Base-by-base conservation (phyloP, 768 basidiomycete genomes). In the Tricholoma furcatifolium region DNA sequence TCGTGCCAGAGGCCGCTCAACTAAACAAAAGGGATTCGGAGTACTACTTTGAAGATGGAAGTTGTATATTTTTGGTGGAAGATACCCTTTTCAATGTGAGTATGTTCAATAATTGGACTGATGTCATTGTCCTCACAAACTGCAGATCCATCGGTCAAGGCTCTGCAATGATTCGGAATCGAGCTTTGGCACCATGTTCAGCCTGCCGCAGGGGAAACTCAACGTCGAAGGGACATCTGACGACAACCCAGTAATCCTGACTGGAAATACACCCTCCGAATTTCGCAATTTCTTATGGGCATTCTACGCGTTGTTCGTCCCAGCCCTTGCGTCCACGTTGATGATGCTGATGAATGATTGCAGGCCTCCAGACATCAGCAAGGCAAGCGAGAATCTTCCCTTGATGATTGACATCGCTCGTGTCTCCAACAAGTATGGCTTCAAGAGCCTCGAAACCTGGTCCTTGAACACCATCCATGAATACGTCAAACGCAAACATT, bases 281-380 rank as follows among this genome's bases (percentile, higher is more conserved):
- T 91, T 91, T 62, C 77, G 79, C 44, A 78, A 85, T 63, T 87
- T 91, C 60, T 75, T 91, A 30, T 88, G 84, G 84, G 82, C 82
- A 1, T 67, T 90, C n/a, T 90, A 91, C 60, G 85, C 87, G 6
- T 62, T 86, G 88, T 88, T 60, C 68, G 86, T 65, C 6, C 34
- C 18, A 20, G 36, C 15, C 18, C 24, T 43, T 15, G 17, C 38
- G 10, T 27, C 8, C 23, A 47, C 17, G 38, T 23, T 47, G 15
- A 55, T 4, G 27, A 27, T 27, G 7, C 34, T 17, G 11, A 47
- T 15, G 27, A 41, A n/a, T 46, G 38, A 47, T 32, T 53, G n/a
- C 58, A 89, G 87, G 54, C 88, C 88, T 3, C 80, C 77, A 17
- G 87, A 89, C 59, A 70, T 87, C 18, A 69, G 70, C 50, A 63